phyloP scores from a whole-genome alignment of 2,329 filamentous ascomycete genomes.

The Beauveria australis region DNA sequence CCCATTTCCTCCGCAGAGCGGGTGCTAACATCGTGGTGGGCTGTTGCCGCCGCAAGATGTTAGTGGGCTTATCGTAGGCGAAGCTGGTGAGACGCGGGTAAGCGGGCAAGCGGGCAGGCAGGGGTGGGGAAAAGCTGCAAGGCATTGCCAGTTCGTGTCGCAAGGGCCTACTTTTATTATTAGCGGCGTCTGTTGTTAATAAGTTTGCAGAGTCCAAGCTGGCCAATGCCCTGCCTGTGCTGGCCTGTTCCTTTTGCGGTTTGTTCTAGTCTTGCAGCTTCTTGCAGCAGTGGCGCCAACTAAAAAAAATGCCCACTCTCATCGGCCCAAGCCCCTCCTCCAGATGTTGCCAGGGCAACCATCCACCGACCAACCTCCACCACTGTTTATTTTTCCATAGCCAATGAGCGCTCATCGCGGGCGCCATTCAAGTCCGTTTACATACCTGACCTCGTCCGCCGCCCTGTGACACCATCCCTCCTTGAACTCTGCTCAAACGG shows the following conservation, averaged over 20 bases:
- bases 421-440: conserved; percentile 9
- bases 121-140: conserved; percentile 5
- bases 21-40: neutral
- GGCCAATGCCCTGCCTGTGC: neutral
- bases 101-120: neutral
- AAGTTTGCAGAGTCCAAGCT: neutral
- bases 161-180: neutral
- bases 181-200: neutral
- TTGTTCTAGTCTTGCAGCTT: neutral
- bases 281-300: neutral
- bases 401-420: conserved; percentile 21
- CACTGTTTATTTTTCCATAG: conserved; percentile 24
- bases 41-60: neutral
- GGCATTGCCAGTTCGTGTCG: neutral
- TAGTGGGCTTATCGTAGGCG: neutral
- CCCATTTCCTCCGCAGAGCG: too few species aligned
- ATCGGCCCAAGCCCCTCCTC: neutral
- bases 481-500: neutral
- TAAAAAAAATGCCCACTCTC: neutral
- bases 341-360: conserved; percentile 22
- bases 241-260: neutral
- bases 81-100: neutral
- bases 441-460: conserved; percentile 9
- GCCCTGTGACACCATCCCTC: conserved; percentile 3
- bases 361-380: conserved; percentile 10